Percentiles rank a stretch among this genome's conserved stretches.
Conservation (phyloP, 2,329 filamentous ascomycete species). For the Monosporascus sp. region DNA sequence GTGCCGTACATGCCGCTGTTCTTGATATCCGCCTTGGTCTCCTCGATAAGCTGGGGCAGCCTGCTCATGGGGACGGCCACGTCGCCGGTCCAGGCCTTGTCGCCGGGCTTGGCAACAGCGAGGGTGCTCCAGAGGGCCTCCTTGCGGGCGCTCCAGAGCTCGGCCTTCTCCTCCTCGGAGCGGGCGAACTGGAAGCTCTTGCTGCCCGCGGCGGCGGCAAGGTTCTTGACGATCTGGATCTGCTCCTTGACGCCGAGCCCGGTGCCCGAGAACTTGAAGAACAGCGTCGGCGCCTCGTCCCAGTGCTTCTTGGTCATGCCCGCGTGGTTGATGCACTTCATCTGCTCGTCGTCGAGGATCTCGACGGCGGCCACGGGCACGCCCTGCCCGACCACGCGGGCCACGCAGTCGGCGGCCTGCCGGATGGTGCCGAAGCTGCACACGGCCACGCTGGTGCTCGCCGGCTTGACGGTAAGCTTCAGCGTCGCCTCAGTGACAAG, state of each 20-base stretch:
- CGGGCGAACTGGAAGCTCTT: conserved; percentile 74
- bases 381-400: conserved; percentile 64
- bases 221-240: conserved; percentile 39
- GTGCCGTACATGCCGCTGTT: conserved; percentile 54
- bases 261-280: conserved; percentile 68
- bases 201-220: conserved; percentile 45
- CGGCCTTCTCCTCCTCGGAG: conserved; percentile 63
- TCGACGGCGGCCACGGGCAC: conserved; percentile 75
- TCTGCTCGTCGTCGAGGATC: conserved; percentile 76
- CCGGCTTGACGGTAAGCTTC: conserved; percentile 69
- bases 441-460: conserved; percentile 70
- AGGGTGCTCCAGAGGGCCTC: conserved; percentile 79
- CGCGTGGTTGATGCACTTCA: conserved; percentile 51
- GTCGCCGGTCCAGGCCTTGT: conserved; percentile 80
- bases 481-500: conserved; percentile 74
- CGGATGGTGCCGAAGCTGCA: conserved; percentile 44
- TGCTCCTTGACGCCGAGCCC: conserved; percentile 71
- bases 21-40: conserved; percentile 61
- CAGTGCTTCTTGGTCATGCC: conserved; percentile 54
- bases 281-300: conserved; percentile 62
- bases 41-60: conserved; percentile 70
- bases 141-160: conserved; percentile 80
- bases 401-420: conserved; percentile 65
- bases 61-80: conserved; percentile 77
- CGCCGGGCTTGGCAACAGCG: conserved; percentile 58